These are phyloP conservation scores for Acer saccharum DNA, from an alignment of 345 rosid species.

Conservation along the genomic window DNA sequence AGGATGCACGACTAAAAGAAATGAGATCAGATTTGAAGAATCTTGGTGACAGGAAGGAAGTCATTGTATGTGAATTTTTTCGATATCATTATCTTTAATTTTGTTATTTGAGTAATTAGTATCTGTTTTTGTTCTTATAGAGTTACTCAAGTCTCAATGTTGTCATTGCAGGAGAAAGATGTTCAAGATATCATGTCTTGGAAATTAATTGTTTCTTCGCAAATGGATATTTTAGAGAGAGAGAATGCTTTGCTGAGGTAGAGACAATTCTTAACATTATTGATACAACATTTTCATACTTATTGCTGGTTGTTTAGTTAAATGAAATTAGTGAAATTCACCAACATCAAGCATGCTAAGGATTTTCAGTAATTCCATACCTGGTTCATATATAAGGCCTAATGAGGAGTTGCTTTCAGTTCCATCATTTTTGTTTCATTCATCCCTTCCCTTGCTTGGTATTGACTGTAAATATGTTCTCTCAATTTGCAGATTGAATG, in stretches of 20 bases:
- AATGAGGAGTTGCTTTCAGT: background rate
- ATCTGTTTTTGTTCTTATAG: background rate
- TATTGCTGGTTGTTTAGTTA: background rate
- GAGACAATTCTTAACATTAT: background rate
- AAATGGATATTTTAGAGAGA: slow-evolving; percentile 34
- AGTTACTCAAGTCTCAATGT: background rate
- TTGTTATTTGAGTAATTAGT: background rate
- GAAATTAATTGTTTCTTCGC: slow-evolving; percentile 41
- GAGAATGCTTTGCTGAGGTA: slow-evolving; percentile 49
- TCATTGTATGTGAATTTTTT: slow-evolving; percentile 32
- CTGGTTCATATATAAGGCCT: background rate
- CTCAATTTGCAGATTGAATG: slow-evolving; percentile 37
- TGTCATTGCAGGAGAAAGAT: slow-evolving; percentile 43
- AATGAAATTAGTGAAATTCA: background rate
- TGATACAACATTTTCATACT: background rate
- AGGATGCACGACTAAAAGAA: slow-evolving; percentile 33
- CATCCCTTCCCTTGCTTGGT: background rate
- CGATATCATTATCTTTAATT: background rate
- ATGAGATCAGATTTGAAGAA: slow-evolving; percentile 36
- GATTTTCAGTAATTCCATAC: background rate
- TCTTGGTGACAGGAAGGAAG: slow-evolving; percentile 30
- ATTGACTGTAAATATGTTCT: background rate
- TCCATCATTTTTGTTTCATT: background rate
- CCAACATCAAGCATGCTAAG: background rate
- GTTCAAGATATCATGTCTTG: slow-evolving; percentile 43